A percentile compares a stretch with the other conserved stretches of the same genome.
phyloP scores from a whole-genome alignment of 2,329 filamentous ascomycete species.

The Acrocalymma vagum region DNA sequence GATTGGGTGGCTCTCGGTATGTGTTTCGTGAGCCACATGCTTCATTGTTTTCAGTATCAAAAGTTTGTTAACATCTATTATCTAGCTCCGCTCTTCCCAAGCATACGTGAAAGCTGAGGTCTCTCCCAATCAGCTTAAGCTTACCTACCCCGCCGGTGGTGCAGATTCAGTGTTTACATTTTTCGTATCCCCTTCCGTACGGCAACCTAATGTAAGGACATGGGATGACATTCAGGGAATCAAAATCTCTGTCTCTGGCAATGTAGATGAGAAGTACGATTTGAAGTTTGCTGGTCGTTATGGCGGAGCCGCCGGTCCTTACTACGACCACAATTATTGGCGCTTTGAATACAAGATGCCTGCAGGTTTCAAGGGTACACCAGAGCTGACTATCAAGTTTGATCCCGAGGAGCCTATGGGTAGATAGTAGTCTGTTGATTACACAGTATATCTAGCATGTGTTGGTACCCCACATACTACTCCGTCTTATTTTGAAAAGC shows the following conservation, averaged over 20 bases:
- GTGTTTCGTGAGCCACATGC: slow-evolving; percentile 33
- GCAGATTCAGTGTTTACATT: slow-evolving; percentile 53
- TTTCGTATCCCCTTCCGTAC: slow-evolving; percentile 61
- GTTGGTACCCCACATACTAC: too few relatives aligned
- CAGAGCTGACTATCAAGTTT: slow-evolving; percentile 34
- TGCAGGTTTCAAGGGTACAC: slow-evolving; percentile 23
- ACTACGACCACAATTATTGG: slow-evolving; percentile 52
- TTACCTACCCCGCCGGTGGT: slow-evolving; percentile 65
- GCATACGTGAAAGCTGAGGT: slow-evolving; percentile 32
- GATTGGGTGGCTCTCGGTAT: slow-evolving; percentile 40
- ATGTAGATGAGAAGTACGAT: slow-evolving; percentile 50
- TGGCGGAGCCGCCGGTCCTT: slow-evolving; percentile 45
- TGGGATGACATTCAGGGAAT: slow-evolving; percentile 62
- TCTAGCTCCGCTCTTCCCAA: too few relatives aligned
- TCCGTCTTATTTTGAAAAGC: too few relatives aligned
- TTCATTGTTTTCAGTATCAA: too few relatives aligned
- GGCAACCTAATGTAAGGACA: slow-evolving; percentile 53
- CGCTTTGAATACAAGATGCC: slow-evolving; percentile 53
- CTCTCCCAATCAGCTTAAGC: slow-evolving; percentile 48
- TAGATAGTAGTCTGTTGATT: too few relatives aligned
- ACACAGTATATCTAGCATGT: too few relatives aligned
- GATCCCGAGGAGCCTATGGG: too few relatives aligned
- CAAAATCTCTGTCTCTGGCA: slow-evolving; percentile 55
- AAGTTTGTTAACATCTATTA: too few relatives aligned
- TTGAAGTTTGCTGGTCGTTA: slow-evolving; percentile 56